Conservation (phyloP, 2,329 filamentous ascomycete species). For the Nemania diffusa region DNA sequence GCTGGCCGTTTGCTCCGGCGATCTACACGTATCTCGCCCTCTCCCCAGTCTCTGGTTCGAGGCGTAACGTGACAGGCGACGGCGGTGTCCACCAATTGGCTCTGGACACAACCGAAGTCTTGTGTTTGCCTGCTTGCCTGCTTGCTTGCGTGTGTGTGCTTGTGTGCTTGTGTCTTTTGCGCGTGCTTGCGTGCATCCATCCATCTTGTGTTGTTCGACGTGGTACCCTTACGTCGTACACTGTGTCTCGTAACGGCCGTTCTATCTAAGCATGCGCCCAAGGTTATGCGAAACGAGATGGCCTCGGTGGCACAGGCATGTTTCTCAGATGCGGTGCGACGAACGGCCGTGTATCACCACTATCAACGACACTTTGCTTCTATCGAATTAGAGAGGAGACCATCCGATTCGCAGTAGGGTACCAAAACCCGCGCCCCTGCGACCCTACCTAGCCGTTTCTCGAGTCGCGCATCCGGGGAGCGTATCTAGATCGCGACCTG, state of each 20-base stretch:
- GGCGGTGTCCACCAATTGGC: conserved; percentile 44
- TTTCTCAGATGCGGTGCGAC: conserved; percentile 46
- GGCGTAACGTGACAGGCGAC: conserved; percentile 36
- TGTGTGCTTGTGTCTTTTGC: no score
- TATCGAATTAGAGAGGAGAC: conserved; percentile 38
- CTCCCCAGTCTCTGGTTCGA: conserved; percentile 9
- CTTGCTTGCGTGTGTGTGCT: no score
- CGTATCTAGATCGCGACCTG: conserved; percentile 12
- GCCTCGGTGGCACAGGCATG: conserved; percentile 44
- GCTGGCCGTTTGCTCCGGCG: conserved; percentile 30
- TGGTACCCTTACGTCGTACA: conserved; percentile 38
- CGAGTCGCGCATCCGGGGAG: conserved; percentile 14
- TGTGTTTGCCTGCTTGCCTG: conserved; percentile 36
- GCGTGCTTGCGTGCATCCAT: conserved; percentile 26
- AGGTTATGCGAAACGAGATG: conserved; percentile 43
- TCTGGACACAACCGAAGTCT: conserved; percentile 45
- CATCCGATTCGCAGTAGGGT: conserved; percentile 42
- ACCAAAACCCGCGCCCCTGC: conserved; percentile 11
- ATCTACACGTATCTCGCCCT: background rate
- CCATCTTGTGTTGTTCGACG: conserved; percentile 33
- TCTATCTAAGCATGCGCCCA: conserved; percentile 32
- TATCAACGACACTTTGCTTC: conserved; percentile 39
- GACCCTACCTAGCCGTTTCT: conserved; percentile 1
- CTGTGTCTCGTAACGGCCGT: conserved; percentile 34
- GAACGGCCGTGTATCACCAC: conserved; percentile 44